Percentiles rank a stretch among this genome's conserved stretches.
phyloP scores from a whole-genome alignment of 1,284 basidiomycete species.

The Ceratobasidium sp. region DNA sequence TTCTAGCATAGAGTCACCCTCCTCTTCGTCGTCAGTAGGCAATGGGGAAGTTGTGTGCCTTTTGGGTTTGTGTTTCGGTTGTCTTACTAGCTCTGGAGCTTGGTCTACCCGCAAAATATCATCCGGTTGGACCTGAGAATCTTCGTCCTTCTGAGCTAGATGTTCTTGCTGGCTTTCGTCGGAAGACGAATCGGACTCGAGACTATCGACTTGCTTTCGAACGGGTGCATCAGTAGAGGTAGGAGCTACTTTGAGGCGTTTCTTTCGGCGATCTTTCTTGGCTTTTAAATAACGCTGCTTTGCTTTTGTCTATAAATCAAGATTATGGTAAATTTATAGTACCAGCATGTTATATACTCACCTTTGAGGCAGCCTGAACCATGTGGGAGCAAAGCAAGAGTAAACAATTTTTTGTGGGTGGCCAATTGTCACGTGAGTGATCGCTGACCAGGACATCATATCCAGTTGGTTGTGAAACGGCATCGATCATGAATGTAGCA shows the following conservation, averaged over 20 bases:
- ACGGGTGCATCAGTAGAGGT: constrained; percentile 50
- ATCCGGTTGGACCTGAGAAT: constrained; percentile 12
- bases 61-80: constrained; percentile 37
- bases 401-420: neutral
- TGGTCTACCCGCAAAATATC: constrained; percentile 41
- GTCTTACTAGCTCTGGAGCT: constrained; percentile 44
- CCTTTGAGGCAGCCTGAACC: constrained; percentile 19
- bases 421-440: neutral
- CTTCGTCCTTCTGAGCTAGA: constrained; percentile 40
- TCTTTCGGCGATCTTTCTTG: constrained; percentile 68
- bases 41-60: neutral
- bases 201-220: constrained; percentile 33
- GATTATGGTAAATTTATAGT: too few species aligned
- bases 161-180: constrained; percentile 37
- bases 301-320: constrained; percentile 64
- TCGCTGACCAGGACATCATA: too few species aligned
- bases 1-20: constrained; percentile 37
- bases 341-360: neutral
- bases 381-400: constrained; percentile 23
- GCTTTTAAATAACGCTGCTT: constrained; percentile 71
- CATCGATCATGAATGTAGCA: too few species aligned
- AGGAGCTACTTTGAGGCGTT: constrained; percentile 53
- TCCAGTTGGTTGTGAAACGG: too few species aligned
- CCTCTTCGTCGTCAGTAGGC: neutral
- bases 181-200: constrained; percentile 33